Evolutionary conservation across 1,284 basidiomycete species (phyloP).

Genomic region (Meripilus lineatus): DNA sequence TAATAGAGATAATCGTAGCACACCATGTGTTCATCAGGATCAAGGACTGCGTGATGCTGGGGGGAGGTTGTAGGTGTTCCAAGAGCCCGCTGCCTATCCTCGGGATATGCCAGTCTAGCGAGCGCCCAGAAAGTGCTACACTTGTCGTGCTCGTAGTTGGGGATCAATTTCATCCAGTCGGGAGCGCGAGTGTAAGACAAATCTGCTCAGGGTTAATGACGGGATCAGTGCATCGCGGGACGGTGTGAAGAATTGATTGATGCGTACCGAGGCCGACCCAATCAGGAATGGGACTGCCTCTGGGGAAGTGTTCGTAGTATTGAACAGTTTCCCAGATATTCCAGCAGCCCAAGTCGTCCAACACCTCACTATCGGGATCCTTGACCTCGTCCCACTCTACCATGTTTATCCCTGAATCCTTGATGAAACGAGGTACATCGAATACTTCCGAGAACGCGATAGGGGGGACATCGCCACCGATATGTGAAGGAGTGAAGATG

Average conservation of each 20-base stretch:
- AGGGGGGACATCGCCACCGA: slow-evolving; percentile 40
- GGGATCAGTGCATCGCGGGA: slow-evolving; percentile 1
- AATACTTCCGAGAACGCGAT: slow-evolving; percentile 39
- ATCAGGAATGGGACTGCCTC: slow-evolving; percentile 38
- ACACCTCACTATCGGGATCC: slow-evolving; percentile 24
- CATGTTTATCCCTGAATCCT: slow-evolving; percentile 30
- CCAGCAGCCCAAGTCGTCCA: slow-evolving; percentile 71
- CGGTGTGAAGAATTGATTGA: slow-evolving; percentile 13
- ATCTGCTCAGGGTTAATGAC: slow-evolving; percentile 32
- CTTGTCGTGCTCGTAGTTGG: slow-evolving; percentile 34
- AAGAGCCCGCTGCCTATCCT: slow-evolving; percentile 31
- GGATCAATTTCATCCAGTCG: slow-evolving; percentile 35
- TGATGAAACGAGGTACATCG: slow-evolving; percentile 34
- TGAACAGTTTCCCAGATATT: slow-evolving; percentile 54
- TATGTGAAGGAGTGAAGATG: slow-evolving; percentile 62
- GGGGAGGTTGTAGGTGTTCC: slow-evolving; percentile 33
- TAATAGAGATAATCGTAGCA: slow-evolving; percentile 56
- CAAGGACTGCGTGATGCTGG: slow-evolving; percentile 26
- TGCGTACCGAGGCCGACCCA: slow-evolving; percentile 50
- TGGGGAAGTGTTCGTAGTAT: slow-evolving; percentile 37
- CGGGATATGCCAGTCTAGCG: slow-evolving; percentile 39
- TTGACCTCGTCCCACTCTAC: slow-evolving; percentile 42
- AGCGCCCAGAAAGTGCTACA: slow-evolving; percentile 43
- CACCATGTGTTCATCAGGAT: slow-evolving; percentile 47
- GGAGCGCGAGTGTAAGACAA: slow-evolving; percentile 46